Conservation (phyloP, 768 basidiomycete species). For the Clitopilus hobsonii region DNA sequence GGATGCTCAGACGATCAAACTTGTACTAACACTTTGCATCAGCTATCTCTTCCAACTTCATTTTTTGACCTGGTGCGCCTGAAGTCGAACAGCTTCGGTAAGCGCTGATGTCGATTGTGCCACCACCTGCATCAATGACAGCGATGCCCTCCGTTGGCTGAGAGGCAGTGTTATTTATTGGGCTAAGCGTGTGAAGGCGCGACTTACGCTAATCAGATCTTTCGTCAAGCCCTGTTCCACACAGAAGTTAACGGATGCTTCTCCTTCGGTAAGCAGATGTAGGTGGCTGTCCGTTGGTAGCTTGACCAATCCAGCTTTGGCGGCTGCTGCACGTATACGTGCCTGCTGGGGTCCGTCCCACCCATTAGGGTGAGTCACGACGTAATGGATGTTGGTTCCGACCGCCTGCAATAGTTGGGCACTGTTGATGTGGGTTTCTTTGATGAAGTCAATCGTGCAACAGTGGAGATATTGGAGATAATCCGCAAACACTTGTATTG, state of each 20-base stretch:
- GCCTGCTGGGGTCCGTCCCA: slow-evolving; percentile 52
- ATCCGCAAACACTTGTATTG: slow-evolving; percentile 40
- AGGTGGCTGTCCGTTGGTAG: slow-evolving; percentile 32
- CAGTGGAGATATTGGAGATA: slow-evolving; percentile 38
- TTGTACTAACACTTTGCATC: slow-evolving; percentile 24
- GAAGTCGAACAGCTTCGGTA: slow-evolving; percentile 24
- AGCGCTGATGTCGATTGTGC: slow-evolving; percentile 42
- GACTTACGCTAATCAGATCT: slow-evolving; percentile 21
- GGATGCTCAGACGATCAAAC: not conserved
- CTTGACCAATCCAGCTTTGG: slow-evolving; percentile 37
- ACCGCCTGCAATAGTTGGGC: slow-evolving; percentile 31
- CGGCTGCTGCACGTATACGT: slow-evolving; percentile 42
- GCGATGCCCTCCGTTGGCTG: slow-evolving; percentile 30
- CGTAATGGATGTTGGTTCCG: slow-evolving; percentile 33
- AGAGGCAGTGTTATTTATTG: not conserved
- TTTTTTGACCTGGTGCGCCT: slow-evolving; percentile 17
- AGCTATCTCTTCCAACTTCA: slow-evolving; percentile 34
- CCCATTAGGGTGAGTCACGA: slow-evolving; percentile 52
- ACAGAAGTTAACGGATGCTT: slow-evolving; percentile 51
- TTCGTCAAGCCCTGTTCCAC: slow-evolving; percentile 31
- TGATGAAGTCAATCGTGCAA: slow-evolving; percentile 36
- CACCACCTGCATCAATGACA: slow-evolving; percentile 45
- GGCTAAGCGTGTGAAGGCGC: not conserved
- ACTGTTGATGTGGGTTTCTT: slow-evolving; percentile 34
- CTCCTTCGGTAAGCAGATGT: slow-evolving; percentile 51